Conservation (phyloP, 352 stramenopile genomes). For the Phytophthora podocarpi region DNA sequence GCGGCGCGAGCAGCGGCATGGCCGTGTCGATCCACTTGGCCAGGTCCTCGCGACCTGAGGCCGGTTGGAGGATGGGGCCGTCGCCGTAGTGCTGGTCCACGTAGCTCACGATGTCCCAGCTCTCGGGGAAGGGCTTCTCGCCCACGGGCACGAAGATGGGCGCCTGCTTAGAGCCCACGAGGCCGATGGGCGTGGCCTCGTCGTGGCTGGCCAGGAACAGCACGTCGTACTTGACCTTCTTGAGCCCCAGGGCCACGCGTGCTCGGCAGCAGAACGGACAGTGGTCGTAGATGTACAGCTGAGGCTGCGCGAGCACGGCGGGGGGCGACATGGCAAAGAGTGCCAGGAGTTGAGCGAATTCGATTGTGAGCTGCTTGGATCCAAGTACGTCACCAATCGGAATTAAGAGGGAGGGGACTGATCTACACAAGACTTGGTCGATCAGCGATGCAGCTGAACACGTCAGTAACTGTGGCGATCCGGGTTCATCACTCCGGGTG, state of each 20-base stretch:
- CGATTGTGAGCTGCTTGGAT: neutral
- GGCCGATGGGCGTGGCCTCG: constrained; percentile 51
- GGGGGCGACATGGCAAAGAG: too few relatives aligned
- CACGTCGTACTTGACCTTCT: constrained; percentile 46
- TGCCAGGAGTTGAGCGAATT: too few relatives aligned
- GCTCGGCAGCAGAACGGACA: constrained; percentile 61
- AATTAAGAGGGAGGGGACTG: too few relatives aligned
- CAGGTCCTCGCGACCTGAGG: constrained; percentile 48
- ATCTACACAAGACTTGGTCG: too few relatives aligned
- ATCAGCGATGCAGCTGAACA: too few relatives aligned
- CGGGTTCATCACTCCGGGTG: too few relatives aligned
- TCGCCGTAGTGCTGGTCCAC: constrained; percentile 59
- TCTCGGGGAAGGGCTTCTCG: constrained; percentile 60
- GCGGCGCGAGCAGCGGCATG: constrained; percentile 45
- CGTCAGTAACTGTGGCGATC: too few relatives aligned
- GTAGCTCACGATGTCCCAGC: constrained; percentile 69
- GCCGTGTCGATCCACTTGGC: constrained; percentile 53
- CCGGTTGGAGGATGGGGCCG: constrained; percentile 36
- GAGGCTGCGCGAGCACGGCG: constrained; percentile 25
- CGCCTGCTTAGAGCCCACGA: constrained; percentile 55
- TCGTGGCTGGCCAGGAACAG: constrained; percentile 61
- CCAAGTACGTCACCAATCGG: too few relatives aligned
- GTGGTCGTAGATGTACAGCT: constrained; percentile 69
- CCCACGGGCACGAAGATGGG: constrained; percentile 57
- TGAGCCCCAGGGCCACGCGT: constrained; percentile 61